phyloP scores from a whole-genome alignment of 768 basidiomycete genomes.

The Calocybe cyanea region DNA sequence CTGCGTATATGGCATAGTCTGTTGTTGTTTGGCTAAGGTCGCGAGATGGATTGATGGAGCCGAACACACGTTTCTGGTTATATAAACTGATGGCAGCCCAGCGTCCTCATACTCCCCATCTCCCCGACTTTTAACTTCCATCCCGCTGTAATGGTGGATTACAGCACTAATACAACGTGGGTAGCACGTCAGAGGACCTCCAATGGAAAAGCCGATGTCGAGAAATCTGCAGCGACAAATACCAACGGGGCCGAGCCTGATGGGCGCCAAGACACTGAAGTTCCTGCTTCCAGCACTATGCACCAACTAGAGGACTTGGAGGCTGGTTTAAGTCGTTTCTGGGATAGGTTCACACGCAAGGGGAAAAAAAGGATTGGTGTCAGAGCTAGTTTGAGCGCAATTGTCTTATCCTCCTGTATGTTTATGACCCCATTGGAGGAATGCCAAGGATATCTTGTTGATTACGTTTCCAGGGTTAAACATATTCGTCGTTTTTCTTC shows the following conservation, averaged over 20 bases:
- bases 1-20: too few species aligned
- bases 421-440: not conserved
- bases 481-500: slow-evolving; percentile 51
- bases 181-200: slow-evolving; percentile 12
- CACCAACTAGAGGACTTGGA: slow-evolving; percentile 8
- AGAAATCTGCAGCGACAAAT: slow-evolving; percentile 5
- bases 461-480: slow-evolving; percentile 52
- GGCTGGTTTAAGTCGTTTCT: slow-evolving; percentile 27
- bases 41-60: too few species aligned
- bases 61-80: too few species aligned
- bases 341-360: slow-evolving; percentile 42
- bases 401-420: slow-evolving; percentile 52
- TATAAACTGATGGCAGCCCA: too few species aligned
- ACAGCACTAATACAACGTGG: not conserved
- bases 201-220: slow-evolving; percentile 9
- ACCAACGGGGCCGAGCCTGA: not conserved
- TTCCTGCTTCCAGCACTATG: not conserved
- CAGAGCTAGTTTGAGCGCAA: slow-evolving; percentile 38
- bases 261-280: not conserved
- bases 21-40: too few species aligned
- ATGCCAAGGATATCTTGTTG: not conserved
- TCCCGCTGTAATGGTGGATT: not conserved
- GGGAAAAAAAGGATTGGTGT: slow-evolving; percentile 44
- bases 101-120: not conserved
- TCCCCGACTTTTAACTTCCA: not conserved